phyloP scores from a whole-genome alignment of 2,329 filamentous ascomycete genomes.

The Aspergillus fumigatus region DNA sequence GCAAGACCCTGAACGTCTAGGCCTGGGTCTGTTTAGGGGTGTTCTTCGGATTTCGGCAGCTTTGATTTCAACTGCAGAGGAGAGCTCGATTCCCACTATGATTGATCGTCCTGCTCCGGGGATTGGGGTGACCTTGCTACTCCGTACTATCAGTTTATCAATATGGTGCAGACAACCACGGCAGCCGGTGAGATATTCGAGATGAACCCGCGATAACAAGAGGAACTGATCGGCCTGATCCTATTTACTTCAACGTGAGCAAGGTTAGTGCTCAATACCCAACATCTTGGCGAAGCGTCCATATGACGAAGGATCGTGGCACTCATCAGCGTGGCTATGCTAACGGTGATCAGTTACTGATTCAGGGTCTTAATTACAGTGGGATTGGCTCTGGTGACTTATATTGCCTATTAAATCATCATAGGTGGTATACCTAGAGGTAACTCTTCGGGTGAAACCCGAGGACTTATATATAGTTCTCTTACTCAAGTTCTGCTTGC shows the following conservation, averaged over 20 bases:
- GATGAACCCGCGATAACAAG: no score
- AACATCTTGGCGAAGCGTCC: no score
- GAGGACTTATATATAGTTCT: not conserved
- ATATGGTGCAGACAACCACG: not conserved
- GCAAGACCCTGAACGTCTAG: no score
- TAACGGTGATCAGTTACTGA: not conserved
- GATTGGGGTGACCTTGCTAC: not conserved
- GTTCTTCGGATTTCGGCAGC: not conserved
- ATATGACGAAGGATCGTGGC: not conserved
- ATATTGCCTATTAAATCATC: not conserved
- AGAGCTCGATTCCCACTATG: no score
- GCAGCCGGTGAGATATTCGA: not conserved
- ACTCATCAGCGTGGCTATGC: not conserved
- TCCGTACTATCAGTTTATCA: no score
- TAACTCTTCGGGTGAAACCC: not conserved
- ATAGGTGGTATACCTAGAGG: not conserved
- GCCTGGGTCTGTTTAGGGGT: not conserved
- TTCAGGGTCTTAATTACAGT: not conserved
- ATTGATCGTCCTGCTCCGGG: no score
- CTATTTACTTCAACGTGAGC: no score
- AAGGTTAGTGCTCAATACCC: not conserved
- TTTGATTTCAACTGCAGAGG: no score
- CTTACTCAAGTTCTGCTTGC: not conserved
- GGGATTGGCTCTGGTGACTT: not conserved
- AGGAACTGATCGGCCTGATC: no score